Conservation (phyloP, 805 yeast species). For the Komagataella phaffii region DNA sequence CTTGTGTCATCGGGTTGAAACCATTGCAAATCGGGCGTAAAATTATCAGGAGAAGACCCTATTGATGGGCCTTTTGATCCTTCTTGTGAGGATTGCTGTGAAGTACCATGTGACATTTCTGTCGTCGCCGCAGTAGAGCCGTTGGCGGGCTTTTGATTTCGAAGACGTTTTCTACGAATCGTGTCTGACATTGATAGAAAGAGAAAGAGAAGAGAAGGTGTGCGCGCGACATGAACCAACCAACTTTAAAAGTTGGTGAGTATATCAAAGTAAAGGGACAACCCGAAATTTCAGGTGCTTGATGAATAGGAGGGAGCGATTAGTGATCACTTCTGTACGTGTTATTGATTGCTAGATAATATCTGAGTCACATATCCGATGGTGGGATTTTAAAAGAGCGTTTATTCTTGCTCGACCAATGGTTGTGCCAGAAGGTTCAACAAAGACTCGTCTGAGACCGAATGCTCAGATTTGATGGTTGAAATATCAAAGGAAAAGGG, state of each 20-base stretch:
- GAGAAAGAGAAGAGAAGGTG: not conserved
- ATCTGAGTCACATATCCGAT: slow-evolving; percentile 6
- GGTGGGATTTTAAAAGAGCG: slow-evolving; percentile 12
- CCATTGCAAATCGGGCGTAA: not conserved
- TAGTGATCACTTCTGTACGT: not conserved
- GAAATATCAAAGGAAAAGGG: slow-evolving; percentile 35
- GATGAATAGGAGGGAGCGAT: not conserved
- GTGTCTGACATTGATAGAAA: not conserved
- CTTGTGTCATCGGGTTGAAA: not conserved
- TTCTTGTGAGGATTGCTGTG: not conserved
- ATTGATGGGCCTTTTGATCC: not conserved
- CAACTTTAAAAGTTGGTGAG: not conserved
- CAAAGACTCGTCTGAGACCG: slow-evolving; percentile 36
- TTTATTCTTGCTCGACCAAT: slow-evolving; percentile 11
- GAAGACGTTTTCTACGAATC: not conserved
- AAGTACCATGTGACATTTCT: not conserved
- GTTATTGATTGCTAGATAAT: not conserved
- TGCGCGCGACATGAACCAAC: not conserved
- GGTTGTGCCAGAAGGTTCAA: slow-evolving; percentile 33
- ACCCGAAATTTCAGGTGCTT: not conserved
- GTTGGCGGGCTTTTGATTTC: not conserved
- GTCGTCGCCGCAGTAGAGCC: not conserved
- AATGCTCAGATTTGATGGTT: slow-evolving; percentile 42
- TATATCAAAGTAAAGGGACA: not conserved
- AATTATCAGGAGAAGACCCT: not conserved